A percentile compares a stretch with the other conserved stretches of the same genome.
Evolutionary conservation across 352 stramenopile genomes (phyloP).

Genomic region (Globisporangium iwayamae): DNA sequence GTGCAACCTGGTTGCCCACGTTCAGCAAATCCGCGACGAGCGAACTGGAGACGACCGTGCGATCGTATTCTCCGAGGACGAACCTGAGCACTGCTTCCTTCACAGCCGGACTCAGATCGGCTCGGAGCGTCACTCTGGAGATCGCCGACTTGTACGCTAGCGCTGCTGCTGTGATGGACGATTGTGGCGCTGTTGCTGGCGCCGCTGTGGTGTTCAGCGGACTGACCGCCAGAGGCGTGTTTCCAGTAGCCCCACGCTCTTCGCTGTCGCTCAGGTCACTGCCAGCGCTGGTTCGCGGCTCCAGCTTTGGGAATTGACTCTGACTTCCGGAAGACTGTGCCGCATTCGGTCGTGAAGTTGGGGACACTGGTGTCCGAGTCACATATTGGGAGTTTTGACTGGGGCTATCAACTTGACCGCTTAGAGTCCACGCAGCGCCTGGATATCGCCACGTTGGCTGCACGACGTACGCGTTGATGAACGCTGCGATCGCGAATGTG

Average conservation of each 20-base stretch:
- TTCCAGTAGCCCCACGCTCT: not conserved
- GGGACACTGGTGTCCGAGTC: not conserved
- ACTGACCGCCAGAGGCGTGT: too few species aligned
- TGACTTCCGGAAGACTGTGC: not conserved
- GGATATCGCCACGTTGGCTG: slow-evolving; percentile 1
- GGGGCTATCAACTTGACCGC: too few species aligned
- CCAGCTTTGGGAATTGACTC: slow-evolving; percentile 1
- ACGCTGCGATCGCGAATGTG: not conserved
- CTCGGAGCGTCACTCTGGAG: not conserved
- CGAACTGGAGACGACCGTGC: not conserved
- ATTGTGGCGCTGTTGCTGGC: not conserved
- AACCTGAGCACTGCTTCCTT: not conserved
- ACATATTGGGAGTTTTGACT: not conserved
- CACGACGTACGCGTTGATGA: slow-evolving; percentile 4
- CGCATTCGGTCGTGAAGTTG: not conserved
- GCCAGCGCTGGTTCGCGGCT: not conserved
- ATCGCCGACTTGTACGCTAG: slow-evolving; percentile 1
- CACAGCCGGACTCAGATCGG: not conserved
- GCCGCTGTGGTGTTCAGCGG: not conserved
- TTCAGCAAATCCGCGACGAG: not conserved
- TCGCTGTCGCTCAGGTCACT: not conserved
- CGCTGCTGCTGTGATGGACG: not conserved
- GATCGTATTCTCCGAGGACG: not conserved
- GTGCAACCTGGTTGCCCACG: not conserved
- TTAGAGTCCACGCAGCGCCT: not conserved